Base-by-base conservation (phyloP, 331 rosid genomes). In the Arachis monticola region DNA sequence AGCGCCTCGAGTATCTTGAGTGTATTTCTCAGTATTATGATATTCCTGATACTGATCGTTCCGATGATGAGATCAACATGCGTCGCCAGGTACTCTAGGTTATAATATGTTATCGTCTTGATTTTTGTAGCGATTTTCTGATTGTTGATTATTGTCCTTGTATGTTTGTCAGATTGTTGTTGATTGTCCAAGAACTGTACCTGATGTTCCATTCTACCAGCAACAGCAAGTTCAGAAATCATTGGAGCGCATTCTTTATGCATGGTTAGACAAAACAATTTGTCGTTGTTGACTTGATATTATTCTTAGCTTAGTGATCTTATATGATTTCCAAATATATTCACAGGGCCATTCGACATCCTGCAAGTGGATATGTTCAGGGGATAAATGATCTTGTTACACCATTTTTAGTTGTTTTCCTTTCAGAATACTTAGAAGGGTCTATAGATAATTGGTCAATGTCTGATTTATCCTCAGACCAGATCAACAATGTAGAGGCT, bases 321-420 rank as follows among this genome's bases (percentile, higher is more conserved):
- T 40, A 60, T 60, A 69, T 76, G 56, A 31, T 66, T 71, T 70
- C 70, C 30, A 76, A n/a, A 77, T 79, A 17, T 80, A 56, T 85
- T 92, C 9, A 76, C 88, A 92, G 97, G 97, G 96, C 97, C 47
- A 89, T 92, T 81, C 90, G 96, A 65, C 97, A 92, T 82, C 97
- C 97, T 67, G 97, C 97, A 69, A 92, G 97, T 77, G 97, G 97
- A 79, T 92, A 92, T 41, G 97, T 92, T 79, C 97, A 89, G 89
- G 97, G 97, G 81, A 92, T 92, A 88, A 92, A 92, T 77, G 97
- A 92, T 82, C 96, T 92, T 40, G 93, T 79, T 47, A 88, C 97
- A 6, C 97, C 97, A 3, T 92, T 92, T 83, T 67, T 92, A 78
- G 89, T 92, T 76, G 96, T 92, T 70, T 89, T 89, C 88, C 82